Conservation (phyloP, 306 rosid genomes). For the Geum urbanum region DNA sequence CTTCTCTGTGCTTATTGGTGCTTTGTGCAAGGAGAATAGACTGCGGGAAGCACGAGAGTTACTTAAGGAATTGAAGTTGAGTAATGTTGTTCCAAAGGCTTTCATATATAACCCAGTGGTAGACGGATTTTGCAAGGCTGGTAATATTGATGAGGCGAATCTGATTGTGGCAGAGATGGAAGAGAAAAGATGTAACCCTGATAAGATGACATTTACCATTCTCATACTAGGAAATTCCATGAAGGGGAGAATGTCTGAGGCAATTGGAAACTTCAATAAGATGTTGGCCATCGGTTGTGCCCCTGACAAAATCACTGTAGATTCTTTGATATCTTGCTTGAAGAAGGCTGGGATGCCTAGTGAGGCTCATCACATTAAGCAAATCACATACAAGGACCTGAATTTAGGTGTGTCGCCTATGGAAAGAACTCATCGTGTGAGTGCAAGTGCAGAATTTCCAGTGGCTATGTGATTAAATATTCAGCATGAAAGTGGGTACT, state of each 20-base stretch:
- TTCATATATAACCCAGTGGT: conserved; percentile 76
- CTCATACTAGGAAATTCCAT: conserved; percentile 84
- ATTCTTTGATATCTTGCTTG: conserved; percentile 66
- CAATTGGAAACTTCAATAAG: conserved; percentile 60
- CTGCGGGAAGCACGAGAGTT: conserved; percentile 57
- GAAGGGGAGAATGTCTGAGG: conserved; percentile 76
- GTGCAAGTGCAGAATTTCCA: conserved; percentile 38
- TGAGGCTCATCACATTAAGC: conserved; percentile 55
- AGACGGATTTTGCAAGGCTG: conserved; percentile 84
- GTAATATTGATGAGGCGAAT: conserved; percentile 78
- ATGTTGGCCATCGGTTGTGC: conserved; percentile 65
- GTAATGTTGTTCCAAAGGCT: conserved; percentile 44
- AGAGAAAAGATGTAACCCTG: conserved; percentile 60
- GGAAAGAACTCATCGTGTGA: conserved; percentile 21
- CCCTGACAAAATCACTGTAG: conserved; percentile 61
- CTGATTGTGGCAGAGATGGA: conserved; percentile 67
- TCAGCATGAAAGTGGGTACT: neutral
- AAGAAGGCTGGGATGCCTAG: conserved; percentile 81
- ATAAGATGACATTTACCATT: conserved; percentile 75
- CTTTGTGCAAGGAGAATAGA: conserved; percentile 69
- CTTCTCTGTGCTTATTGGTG: conserved; percentile 63
- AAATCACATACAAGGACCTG: conserved; percentile 35
- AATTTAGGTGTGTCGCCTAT: conserved; percentile 19
- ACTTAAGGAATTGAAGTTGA: conserved; percentile 47
- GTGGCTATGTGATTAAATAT: conserved; percentile 38